phyloP scores from a whole-genome alignment of 257 asterid genomes.

The Capsicum chinense region DNA sequence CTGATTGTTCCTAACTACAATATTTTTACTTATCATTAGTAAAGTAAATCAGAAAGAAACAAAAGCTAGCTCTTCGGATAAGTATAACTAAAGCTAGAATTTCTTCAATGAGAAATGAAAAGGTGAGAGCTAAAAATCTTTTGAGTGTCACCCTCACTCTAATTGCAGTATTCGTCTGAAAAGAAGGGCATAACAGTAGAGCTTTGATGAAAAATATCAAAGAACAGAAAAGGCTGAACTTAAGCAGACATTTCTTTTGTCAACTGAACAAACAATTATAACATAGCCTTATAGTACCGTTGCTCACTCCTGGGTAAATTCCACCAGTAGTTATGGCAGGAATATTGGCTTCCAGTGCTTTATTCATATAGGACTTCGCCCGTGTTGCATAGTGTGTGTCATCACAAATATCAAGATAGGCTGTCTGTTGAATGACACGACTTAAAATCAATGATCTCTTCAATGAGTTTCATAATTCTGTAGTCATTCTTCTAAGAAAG shows the following conservation, averaged over 20 bases:
- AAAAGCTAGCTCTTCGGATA: neutral
- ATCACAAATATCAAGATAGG: constrained; percentile 94
- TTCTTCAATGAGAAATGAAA: neutral
- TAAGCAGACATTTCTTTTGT: constrained; percentile 16
- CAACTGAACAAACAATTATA: constrained; percentile 34
- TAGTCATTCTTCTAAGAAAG: constrained; percentile 1
- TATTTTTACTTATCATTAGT: neutral
- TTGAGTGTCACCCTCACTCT: neutral
- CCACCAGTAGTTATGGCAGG: constrained; percentile 95
- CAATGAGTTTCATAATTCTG: constrained; percentile 27
- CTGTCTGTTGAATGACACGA: constrained; percentile 59
- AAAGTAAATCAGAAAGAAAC: neutral
- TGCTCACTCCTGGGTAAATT: constrained; percentile 99
- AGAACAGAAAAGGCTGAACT: neutral
- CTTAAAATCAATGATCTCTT: neutral
- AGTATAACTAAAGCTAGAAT: neutral
- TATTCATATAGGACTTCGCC: constrained; percentile 78
- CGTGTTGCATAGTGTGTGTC: constrained; percentile 76
- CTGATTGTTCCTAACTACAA: neutral
- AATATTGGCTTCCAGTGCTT: constrained; percentile 71
- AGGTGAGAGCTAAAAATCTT: neutral
- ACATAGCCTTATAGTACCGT: constrained; percentile 63
- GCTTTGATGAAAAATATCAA: neutral
- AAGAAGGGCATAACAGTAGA: neutral
- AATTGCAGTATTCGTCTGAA: neutral